Conservation (phyloP, 31 red algal species). For the Odonthalia washingtoniensis region DNA sequence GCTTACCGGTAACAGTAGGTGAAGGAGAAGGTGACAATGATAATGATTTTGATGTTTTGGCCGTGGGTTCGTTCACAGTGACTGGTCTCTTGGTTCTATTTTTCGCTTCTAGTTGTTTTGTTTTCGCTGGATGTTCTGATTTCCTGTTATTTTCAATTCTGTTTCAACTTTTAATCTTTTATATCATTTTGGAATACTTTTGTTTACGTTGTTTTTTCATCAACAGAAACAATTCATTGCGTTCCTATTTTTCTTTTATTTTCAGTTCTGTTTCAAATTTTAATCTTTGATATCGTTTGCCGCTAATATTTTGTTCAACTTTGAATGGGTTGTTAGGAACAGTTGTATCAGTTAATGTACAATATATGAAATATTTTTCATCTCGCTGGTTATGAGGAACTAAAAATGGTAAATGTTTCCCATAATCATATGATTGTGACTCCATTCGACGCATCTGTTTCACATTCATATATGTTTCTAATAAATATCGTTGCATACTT, state of each 20-base stretch:
- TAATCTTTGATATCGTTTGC: conserved; percentile 44
- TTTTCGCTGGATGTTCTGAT: too few relatives aligned
- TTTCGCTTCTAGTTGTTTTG: too few relatives aligned
- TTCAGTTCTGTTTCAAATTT: conserved; percentile 5
- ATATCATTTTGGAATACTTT: background rate
- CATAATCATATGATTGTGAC: conserved; percentile 53
- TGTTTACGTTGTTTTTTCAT: background rate
- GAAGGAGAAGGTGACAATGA: too few relatives aligned
- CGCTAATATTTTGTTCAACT: conserved; percentile 39
- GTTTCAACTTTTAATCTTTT: too few relatives aligned
- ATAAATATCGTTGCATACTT: background rate
- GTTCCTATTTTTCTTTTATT: conserved; percentile 2
- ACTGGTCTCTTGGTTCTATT: too few relatives aligned
- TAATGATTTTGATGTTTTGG: too few relatives aligned
- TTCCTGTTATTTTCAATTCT: too few relatives aligned
- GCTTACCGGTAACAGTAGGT: too few relatives aligned
- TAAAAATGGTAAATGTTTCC: conserved; percentile 51
- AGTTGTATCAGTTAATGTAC: conserved; percentile 47
- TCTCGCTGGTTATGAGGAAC: conserved; percentile 52
- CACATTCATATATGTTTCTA: conserved; percentile 47
- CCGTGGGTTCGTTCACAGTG: too few relatives aligned
- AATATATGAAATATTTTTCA: conserved; percentile 60
- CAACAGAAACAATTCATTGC: too few relatives aligned
- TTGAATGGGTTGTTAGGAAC: conserved; percentile 38
- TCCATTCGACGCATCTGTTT: conserved; percentile 34